Base-by-base conservation (phyloP, 495 filamentous ascomycete genomes). In the Xylaria venustula region DNA sequence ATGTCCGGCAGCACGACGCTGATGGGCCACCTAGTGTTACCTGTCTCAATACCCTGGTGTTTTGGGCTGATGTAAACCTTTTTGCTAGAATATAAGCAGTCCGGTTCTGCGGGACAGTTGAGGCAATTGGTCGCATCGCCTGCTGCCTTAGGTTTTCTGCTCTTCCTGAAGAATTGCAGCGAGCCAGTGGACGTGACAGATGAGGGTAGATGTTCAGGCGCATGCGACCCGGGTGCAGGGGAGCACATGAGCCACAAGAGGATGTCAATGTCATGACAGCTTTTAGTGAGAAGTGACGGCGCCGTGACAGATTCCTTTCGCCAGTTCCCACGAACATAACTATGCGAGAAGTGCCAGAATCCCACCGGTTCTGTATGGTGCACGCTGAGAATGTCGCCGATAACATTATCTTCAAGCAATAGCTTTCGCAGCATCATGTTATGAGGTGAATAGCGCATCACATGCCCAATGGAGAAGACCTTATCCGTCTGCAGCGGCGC, bases 311-410 rank as follows among this genome's bases (percentile, higher is more conserved):
- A 87, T 56, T 88, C 86, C 48, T 88, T 90, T 5, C 94, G 86
- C 94, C 94, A 98, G 74, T 97, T 97, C 14, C 94, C 94, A 19
- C 89, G 84, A 22, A 98, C 94, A 65, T 97, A 98, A 65, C 86
- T 90, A 75, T 98, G 94, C 1, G 88, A 78, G 69, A 97, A 98
- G 73, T 98, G 94, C 91, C 91, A 98, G 85, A 88, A 95, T 2
- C 94, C 94, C 0, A 98, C 88, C 0, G 94, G 94, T 72, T 98
- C 95, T 1, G 89, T 91, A 69, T 98, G 94, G 61, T 93, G 90
- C 36, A 98, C 78, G 12, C 87, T 91, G 20, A 96, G 74, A 8
- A 96, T 78, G 28, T 97, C 92, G n/a, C 94, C 94, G 67, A 98
- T 86, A 15, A 84, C 82, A 12, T 79, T 77, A 14, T 93, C 85